Evolutionary conservation across 768 basidiomycete genomes (phyloP).

Genomic region (Boletus rufocinnamomeus): DNA sequence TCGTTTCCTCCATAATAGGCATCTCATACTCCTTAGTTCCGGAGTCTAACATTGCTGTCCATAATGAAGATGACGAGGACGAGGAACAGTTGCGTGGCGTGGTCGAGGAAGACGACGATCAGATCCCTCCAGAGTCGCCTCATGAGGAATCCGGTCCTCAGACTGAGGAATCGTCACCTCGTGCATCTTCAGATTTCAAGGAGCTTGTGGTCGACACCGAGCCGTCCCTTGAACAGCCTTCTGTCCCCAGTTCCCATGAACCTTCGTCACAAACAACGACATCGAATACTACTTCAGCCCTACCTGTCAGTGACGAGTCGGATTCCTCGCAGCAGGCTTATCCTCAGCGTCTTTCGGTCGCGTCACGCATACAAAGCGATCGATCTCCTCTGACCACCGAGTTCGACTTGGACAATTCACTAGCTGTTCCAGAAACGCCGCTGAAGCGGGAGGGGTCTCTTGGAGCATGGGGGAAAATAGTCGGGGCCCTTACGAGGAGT

Average conservation of each 20-base stretch:
- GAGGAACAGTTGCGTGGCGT: conserved; percentile 39
- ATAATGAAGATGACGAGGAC: conserved; percentile 51
- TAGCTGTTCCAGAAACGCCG: conserved; percentile 44
- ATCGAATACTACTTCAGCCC: conserved; percentile 42
- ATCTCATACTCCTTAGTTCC: conserved; percentile 44
- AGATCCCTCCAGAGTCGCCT: conserved; percentile 54
- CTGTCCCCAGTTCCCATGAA: conserved; percentile 48
- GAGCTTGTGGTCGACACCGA: conserved; percentile 66
- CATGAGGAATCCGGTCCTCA: conserved; percentile 47
- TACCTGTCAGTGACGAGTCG: conserved; percentile 47
- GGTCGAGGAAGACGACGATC: conserved; percentile 47
- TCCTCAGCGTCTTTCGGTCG: conserved; percentile 62
- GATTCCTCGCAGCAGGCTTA: conserved; percentile 54
- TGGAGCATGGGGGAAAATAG: conserved; percentile 68
- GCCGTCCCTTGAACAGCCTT: conserved; percentile 52
- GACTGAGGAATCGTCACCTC: conserved; percentile 55
- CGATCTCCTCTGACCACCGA: conserved; percentile 56
- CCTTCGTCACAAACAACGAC: conserved; percentile 50
- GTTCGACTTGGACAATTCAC: conserved; percentile 50
- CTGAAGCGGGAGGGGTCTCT: conserved; percentile 62
- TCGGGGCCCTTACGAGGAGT: conserved; percentile 64
- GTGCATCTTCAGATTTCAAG: conserved; percentile 59
- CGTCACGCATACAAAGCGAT: conserved; percentile 60
- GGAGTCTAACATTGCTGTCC: conserved; percentile 65
- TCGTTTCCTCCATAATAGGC: conserved; percentile 5